These are phyloP conservation scores for Rhodocollybia butyracea DNA, from an alignment of 768 basidiomycete genomes.

Conservation along the genomic window DNA sequence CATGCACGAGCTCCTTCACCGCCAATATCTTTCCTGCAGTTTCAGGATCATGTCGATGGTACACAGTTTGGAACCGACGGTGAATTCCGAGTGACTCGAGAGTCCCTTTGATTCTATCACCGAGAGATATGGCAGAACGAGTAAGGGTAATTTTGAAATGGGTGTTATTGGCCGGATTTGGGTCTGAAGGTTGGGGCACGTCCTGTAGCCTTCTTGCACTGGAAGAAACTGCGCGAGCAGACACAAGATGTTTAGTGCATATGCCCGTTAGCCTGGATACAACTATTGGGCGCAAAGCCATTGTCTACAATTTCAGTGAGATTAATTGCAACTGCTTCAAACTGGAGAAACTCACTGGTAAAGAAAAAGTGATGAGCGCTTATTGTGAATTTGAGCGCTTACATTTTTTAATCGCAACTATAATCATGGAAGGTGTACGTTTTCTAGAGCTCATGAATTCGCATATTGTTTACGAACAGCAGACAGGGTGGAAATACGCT, in stretches of 20 bases:
- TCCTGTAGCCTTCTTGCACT: neutral
- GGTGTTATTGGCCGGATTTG: conserved; percentile 38
- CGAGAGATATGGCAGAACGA: conserved; percentile 84
- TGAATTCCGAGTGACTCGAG: conserved; percentile 82
- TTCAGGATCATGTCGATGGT: conserved; percentile 68
- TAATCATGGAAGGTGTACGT: conserved; percentile 18
- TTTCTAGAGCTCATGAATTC: neutral
- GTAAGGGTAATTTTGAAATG: conserved; percentile 89
- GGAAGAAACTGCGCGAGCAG: neutral
- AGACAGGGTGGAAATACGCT: conserved; percentile 73
- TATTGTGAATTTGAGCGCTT: neutral
- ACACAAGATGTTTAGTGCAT: neutral
- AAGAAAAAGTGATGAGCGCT: neutral
- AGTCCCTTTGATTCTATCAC: conserved; percentile 66
- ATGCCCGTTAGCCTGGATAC: too few species aligned
- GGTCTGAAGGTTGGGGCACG: neutral
- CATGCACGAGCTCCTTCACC: conserved; percentile 88
- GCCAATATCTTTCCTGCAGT: conserved; percentile 82
- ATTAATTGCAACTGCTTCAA: neutral
- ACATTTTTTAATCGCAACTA: neutral
- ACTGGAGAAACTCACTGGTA: too few species aligned
- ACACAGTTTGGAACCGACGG: conserved; percentile 81
- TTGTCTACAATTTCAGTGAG: neutral
- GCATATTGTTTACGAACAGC: conserved; percentile 29
- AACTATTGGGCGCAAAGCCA: neutral